Evolutionary conservation across 345 rosid genomes (phyloP), one percentile per base, ranked within the genome.

Genomic region (Durio zibethinus): DNA sequence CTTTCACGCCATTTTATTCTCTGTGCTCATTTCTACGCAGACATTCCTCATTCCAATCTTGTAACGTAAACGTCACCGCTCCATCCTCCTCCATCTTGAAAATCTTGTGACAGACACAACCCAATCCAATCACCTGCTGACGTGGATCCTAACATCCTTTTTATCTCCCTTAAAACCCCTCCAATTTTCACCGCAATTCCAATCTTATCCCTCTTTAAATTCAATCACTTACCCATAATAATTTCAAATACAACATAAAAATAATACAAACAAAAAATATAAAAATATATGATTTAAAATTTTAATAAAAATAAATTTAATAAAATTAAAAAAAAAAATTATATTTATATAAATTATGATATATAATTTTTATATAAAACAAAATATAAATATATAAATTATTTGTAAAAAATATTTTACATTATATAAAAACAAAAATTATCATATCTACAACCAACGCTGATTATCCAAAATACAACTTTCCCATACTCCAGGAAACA

Each of bases 101-200:
- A 67, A 42, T 42, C 52, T 68, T 45, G 36, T 29, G 25, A 47
- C 52, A 15, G 20, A 16, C n/a, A n/a, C n/a, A 36, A 16, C 23
- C 36, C 45, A 53, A 53, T 43, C 74, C 29, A 62, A 33, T 35
- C 20, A 59, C 33, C 6, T 35, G 75, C 73, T 73, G 75, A 82
- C 79, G 84, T 85, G 81, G 77, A 68, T 18, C 52, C 52, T 66
- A 59, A 5, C 35, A 33, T 18, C 42, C 54, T 7, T 78, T 53
- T 40, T n/a, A 29, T 2, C 4, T 25, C 11, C 21, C 76, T 1
- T 48, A 27, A 36, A 56, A 47, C 23, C 73, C 20, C 6, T 2
- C 52, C 29, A 52, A 16, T 1, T 36, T 59, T 35, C 16, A 0
- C n/a, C 18, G 2, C 12, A 52, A 61, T 78, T 72, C 12, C 80